A percentile compares a stretch with the other conserved stretches of the same genome.
These are phyloP conservation scores for Lachancea dasiensis DNA, from an alignment of 805 yeast genomes.

Conservation along the genomic window DNA sequence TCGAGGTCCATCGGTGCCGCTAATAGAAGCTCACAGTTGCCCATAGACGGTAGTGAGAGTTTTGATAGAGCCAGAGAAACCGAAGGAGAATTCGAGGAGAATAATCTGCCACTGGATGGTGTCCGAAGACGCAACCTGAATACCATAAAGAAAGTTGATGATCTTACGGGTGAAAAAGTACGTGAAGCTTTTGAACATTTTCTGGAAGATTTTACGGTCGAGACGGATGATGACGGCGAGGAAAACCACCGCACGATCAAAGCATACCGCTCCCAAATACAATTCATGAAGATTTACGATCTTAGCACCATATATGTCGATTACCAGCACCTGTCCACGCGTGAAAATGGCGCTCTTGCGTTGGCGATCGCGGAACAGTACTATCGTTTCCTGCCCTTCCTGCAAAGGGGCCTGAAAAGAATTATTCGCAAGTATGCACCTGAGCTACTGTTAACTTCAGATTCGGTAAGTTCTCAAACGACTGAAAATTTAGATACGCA, in stretches of 20 bases:
- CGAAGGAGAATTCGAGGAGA: conserved; percentile 10
- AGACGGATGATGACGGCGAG: conserved; percentile 22
- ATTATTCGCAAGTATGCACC: conserved; percentile 76
- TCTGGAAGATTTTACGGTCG: conserved; percentile 56
- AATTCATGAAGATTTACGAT: conserved; percentile 72
- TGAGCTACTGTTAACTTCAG: conserved; percentile 46
- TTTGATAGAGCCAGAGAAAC: conserved; percentile 8
- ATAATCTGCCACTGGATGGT: conserved; percentile 26
- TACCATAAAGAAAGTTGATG: conserved; percentile 80
- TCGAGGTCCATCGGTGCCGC: conserved; percentile 3
- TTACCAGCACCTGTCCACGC: conserved; percentile 65
- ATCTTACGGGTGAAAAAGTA: conserved; percentile 89
- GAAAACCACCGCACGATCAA: conserved; percentile 35
- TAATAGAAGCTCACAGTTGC: conserved; percentile 1
- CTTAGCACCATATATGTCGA: conserved; percentile 77
- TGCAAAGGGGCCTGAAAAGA: conserved; percentile 66
- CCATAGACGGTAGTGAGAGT: conserved; percentile 14
- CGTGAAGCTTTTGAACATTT: conserved; percentile 86
- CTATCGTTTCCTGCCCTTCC: conserved; percentile 84
- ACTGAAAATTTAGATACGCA: conserved; percentile 32
- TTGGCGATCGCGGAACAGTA: conserved; percentile 86
- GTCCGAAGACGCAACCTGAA: conserved; percentile 51
- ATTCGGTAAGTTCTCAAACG: conserved; percentile 27
- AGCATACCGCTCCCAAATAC: conserved; percentile 72
- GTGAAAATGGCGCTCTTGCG: conserved; percentile 84